Percentiles rank a stretch among this genome's conserved stretches.
phyloP scores from a whole-genome alignment of 129 eudicot species.

The Mikania micrantha region DNA sequence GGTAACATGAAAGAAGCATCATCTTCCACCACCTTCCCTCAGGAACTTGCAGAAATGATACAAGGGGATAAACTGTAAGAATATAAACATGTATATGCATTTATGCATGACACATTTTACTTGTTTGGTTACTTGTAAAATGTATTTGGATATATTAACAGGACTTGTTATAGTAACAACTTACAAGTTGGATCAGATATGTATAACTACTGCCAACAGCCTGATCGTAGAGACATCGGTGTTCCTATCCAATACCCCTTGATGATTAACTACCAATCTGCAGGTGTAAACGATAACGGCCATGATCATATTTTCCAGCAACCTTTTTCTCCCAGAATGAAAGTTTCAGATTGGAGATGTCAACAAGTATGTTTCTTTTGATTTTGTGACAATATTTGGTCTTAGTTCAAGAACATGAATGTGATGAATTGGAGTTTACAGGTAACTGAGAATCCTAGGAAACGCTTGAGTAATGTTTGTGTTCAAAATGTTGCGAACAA shows the following conservation, averaged over 20 bases:
- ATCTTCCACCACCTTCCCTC: constrained; percentile 22
- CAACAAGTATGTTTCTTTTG: constrained; percentile 23
- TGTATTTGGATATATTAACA: constrained; percentile 2
- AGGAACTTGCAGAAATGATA: constrained; percentile 16
- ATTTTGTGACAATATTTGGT: not conserved
- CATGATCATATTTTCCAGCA: constrained; percentile 4
- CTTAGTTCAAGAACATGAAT: not conserved
- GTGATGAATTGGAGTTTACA: not conserved
- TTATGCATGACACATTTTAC: no score
- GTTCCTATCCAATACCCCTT: constrained; percentile 22
- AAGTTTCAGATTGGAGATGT: constrained; percentile 9
- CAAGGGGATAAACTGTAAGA: constrained; percentile 24
- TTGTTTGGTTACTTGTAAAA: not conserved
- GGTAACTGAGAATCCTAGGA: constrained; percentile 22
- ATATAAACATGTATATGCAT: not conserved
- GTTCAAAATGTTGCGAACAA: constrained; percentile 19
- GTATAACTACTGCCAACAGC: constrained; percentile 21
- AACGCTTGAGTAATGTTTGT: constrained; percentile 16
- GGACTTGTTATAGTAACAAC: constrained; percentile 20
- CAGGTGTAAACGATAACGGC: constrained; percentile 10
- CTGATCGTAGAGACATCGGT: constrained; percentile 2
- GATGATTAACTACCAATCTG: constrained; percentile 20
- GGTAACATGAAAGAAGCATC: constrained; percentile 35
- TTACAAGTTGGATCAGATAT: constrained; percentile 20
- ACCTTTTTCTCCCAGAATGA: constrained; percentile 10